phyloP scores from a whole-genome alignment of 495 filamentous ascomycete species.

The Physcia stellaris region DNA sequence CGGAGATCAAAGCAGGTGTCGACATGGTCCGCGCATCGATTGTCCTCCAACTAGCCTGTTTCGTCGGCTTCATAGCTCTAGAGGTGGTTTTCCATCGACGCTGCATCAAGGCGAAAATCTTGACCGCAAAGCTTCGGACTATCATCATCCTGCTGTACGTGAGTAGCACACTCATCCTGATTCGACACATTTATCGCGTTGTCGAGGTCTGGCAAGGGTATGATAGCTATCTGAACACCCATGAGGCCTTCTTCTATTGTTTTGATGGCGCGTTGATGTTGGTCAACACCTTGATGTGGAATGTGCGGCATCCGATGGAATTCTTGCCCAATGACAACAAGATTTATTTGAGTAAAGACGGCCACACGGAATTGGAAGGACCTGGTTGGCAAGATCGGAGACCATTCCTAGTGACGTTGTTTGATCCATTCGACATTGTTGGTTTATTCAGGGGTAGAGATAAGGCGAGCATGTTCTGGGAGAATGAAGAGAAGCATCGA shows the following conservation, averaged over 20 bases:
- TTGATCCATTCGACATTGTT: conserved; percentile 57
- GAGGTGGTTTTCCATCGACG: conserved; percentile 45
- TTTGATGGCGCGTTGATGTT: conserved; percentile 57
- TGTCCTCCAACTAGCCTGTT: conserved; percentile 51
- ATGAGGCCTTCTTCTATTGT: conserved; percentile 63
- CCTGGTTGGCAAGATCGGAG: conserved; percentile 49
- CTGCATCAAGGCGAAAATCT: conserved; percentile 37
- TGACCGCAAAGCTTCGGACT: conserved; percentile 40
- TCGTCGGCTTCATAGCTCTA: conserved; percentile 45
- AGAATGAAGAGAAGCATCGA: conserved; percentile 23
- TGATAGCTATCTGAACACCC: conserved; percentile 20
- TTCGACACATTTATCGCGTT: conserved; percentile 52
- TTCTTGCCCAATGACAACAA: conserved; percentile 49
- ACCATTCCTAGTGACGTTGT: conserved; percentile 35
- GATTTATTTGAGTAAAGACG: conserved; percentile 50
- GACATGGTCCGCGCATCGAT: conserved; percentile 51
- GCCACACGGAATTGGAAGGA: conserved; percentile 48
- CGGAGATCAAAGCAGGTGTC: conserved; percentile 33
- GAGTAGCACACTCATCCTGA: conserved; percentile 44
- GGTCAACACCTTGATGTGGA: conserved; percentile 44
- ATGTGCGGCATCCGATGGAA: conserved; percentile 45
- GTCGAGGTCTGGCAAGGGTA: conserved; percentile 46
- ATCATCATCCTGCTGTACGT: conserved; percentile 47
- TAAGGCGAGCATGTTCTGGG: conserved; percentile 42
- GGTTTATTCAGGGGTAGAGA: conserved; percentile 40